phyloP scores from a whole-genome alignment of 1,284 basidiomycete species.

The Puccinia triticina region DNA sequence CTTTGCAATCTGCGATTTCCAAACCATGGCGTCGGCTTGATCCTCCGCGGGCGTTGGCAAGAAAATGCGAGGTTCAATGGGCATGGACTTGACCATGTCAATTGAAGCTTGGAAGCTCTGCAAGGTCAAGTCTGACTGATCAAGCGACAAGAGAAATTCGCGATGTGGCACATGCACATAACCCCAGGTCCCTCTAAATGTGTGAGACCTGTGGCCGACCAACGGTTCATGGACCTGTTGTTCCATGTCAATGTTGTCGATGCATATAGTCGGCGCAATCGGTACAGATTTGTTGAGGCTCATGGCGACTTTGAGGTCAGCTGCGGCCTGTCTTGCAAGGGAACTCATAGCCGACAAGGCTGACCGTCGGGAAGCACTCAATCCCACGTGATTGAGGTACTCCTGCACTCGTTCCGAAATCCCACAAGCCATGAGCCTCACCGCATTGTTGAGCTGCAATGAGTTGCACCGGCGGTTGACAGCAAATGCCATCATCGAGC shows the following conservation, averaged over 20 bases:
- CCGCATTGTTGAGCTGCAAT: too few species aligned
- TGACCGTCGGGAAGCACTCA: too few species aligned
- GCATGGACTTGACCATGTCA: not conserved
- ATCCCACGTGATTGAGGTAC: too few species aligned
- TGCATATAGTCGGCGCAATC: not conserved
- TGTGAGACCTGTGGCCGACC: not conserved
- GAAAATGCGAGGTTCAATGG: not conserved
- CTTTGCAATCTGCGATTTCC: not conserved
- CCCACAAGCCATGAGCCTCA: too few species aligned
- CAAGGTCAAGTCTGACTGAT: not conserved
- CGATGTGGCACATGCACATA: not conserved
- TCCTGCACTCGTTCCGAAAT: too few species aligned
- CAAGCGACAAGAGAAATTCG: not conserved
- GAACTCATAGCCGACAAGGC: too few species aligned
- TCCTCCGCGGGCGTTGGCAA: not conserved
- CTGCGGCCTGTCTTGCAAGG: not conserved
- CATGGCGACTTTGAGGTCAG: not conserved
- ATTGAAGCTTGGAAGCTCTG: not conserved
- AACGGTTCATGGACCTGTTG: not conserved
- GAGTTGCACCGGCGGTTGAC: too few species aligned
- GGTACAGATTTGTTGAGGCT: not conserved
- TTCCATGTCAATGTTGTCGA: slow-evolving; percentile 9
- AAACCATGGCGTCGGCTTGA: not conserved
- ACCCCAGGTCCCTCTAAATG: not conserved
- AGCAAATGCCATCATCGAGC: too few species aligned